Evolutionary conservation across 208 protist genomes (phyloP).

Genomic region (Blastocrithidia nonstop): DNA sequence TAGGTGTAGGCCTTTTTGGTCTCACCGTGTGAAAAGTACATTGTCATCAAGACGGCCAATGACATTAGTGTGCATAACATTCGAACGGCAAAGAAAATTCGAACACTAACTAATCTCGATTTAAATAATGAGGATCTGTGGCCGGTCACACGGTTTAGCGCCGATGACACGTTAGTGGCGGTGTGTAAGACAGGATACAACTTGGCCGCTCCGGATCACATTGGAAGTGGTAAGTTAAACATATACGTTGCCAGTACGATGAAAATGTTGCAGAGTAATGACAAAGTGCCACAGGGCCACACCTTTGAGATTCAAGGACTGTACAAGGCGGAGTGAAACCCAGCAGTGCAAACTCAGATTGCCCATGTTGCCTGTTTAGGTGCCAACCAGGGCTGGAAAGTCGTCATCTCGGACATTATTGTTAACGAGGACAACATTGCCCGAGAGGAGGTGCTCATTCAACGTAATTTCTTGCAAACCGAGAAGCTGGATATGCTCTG

Average conservation of each 20-base stretch:
- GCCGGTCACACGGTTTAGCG: conserved; percentile 78
- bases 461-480: conserved; percentile 68
- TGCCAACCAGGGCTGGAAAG: conserved; percentile 54
- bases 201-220: conserved; percentile 10
- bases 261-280: conserved; percentile 34
- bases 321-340: conserved; percentile 81
- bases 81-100: conserved; percentile 61
- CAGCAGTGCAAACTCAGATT: conserved; percentile 54
- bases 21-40: conserved; percentile 77
- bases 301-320: conserved; percentile 59
- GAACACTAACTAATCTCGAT: conserved; percentile 64
- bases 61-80: conserved; percentile 75
- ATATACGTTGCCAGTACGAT: conserved; percentile 73
- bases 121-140: conserved; percentile 60
- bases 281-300: conserved; percentile 12
- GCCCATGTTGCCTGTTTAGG: conserved; percentile 42
- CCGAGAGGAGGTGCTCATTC: conserved; percentile 42
- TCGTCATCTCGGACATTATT: conserved; percentile 56
- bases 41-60: conserved; percentile 68
- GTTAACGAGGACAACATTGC: conserved; percentile 58
- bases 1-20: conserved; percentile 72
- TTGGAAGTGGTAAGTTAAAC: conserved; percentile 36
- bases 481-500: conserved; percentile 72
- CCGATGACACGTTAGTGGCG: conserved; percentile 70
- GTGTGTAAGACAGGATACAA: conserved; percentile 54